Base-by-base conservation (phyloP, 139 green algal genomes). In the Picochlorum costavermella region DNA sequence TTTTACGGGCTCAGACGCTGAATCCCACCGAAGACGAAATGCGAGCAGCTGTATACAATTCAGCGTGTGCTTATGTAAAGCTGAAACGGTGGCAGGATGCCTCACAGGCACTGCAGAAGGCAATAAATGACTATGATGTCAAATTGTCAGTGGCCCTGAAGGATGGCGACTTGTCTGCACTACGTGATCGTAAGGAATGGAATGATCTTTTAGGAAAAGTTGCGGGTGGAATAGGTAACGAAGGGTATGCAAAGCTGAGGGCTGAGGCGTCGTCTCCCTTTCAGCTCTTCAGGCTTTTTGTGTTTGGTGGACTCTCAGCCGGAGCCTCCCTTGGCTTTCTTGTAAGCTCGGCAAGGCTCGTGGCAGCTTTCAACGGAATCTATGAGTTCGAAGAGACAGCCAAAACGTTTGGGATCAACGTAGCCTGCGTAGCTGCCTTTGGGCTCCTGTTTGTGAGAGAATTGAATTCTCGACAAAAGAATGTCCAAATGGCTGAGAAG, bases 41-140 rank as follows among this genome's bases (percentile, higher is more conserved):
- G 2, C 55, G 78, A 6, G 92, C 92, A 20, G 92, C 90, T 4
- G 65, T 87, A 23, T 98, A 96, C 75, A 97, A 97, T 81, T 65
- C 77, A 20, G 92, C 87, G 20, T 98, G 92, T 60, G 85, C 77
- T 12, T 78, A 88, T 25, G 79, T 80, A 3, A 85, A 87, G 70
- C 75, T 88, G 36, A 82, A 87, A 61, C 75, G 88, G 60, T 97
- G 77, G 72, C 66, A 88, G 44, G 62, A 80, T 16, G 91, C 91
- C 2, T 67, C 82, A 8, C 83, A 90, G 28, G 65, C 74, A 9
- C 72, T 98, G 2, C 66, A 77, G 5, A 29, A 50, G 6, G 88
- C 88, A 3, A 74, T 95, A 46, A 94, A 95, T 43, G 75, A 91
- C 1, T 85, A 93, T 70, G 70, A 79, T 9, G 75, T 97, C 4